A percentile compares a stretch with the other conserved stretches of the same genome.
Evolutionary conservation across 2,329 filamentous ascomycete genomes (phyloP).

Genomic region (Aaosphaeria arxii): DNA sequence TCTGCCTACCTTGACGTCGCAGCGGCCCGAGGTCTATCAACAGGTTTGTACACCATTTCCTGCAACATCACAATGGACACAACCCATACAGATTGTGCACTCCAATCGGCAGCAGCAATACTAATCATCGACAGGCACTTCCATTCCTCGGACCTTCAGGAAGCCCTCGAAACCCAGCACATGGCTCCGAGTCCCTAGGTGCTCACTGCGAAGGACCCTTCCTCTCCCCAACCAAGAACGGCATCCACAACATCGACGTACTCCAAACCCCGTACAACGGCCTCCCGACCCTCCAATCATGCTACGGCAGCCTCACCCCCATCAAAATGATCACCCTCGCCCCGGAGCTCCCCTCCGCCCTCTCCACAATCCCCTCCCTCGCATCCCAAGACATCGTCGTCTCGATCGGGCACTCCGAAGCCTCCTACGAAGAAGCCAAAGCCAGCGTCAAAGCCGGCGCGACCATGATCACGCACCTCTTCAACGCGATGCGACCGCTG

Average conservation of each 20-base stretch:
- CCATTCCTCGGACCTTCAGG: constrained; percentile 76
- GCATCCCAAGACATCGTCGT: constrained; percentile 66
- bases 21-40: constrained; percentile 77
- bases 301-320: constrained; percentile 60
- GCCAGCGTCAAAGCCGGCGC: constrained; percentile 70
- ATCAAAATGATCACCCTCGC: constrained; percentile 85
- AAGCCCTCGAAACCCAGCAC: constrained; percentile 53
- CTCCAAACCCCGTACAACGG: constrained; percentile 60
- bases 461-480: constrained; percentile 88
- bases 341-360: constrained; percentile 70
- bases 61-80: neutral
- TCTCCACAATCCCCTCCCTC: constrained; percentile 68
- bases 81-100: constrained; percentile 44
- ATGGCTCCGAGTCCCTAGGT: constrained; percentile 82
- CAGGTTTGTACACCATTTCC: constrained; percentile 46
- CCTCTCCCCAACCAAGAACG: constrained; percentile 77
- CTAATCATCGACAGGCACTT: constrained; percentile 51
- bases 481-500: constrained; percentile 89
- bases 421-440: constrained; percentile 78
- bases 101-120: constrained; percentile 51
- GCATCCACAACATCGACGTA: constrained; percentile 75
- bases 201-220: constrained; percentile 93
- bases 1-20: constrained; percentile 80
- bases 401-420: constrained; percentile 83
- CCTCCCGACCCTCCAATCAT: constrained; percentile 64